Evolutionary conservation across 768 basidiomycete genomes (phyloP).

Genomic region (Hemileccinum rubropunctum): DNA sequence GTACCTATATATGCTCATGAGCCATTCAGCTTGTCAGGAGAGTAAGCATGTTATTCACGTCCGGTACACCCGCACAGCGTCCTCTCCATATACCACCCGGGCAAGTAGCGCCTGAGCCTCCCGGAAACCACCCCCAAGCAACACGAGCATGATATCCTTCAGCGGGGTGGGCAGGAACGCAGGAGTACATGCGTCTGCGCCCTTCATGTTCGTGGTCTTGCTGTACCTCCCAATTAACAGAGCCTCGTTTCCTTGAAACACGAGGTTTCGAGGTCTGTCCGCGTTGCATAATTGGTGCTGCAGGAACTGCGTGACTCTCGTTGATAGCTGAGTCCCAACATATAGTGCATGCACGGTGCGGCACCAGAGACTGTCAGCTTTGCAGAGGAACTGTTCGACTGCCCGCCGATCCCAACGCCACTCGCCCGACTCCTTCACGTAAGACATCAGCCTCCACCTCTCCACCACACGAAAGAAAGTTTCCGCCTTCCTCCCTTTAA

Average conservation of each 20-base stretch:
- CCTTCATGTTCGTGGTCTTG: slow-evolving; percentile 1
- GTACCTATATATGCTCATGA: no score
- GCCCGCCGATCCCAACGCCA: background rate
- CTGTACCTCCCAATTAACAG: slow-evolving; percentile 1
- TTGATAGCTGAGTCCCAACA: background rate
- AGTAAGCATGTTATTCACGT: no score
- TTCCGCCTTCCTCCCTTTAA: no score
- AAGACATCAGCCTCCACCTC: background rate
- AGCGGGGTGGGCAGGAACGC: background rate
- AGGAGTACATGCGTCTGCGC: background rate
- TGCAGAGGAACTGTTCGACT: background rate
- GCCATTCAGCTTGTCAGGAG: no score
- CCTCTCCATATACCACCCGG: background rate
- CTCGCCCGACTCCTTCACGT: no score
- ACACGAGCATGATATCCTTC: background rate
- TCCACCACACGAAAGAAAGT: background rate
- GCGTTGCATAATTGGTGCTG: slow-evolving; percentile 3
- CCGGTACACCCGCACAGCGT: no score
- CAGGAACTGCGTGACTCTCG: background rate
- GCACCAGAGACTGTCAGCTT: background rate
- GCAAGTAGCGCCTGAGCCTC: slow-evolving; percentile 7
- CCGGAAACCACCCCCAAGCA: slow-evolving; percentile 2
- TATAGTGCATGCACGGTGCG: background rate
- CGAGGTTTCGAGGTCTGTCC: background rate
- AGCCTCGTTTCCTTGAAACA: slow-evolving; percentile 2